A percentile compares a stretch with the other conserved stretches of the same genome.
phyloP scores from a whole-genome alignment of 768 basidiomycete genomes.

The Psilocybe subaeruginosa region DNA sequence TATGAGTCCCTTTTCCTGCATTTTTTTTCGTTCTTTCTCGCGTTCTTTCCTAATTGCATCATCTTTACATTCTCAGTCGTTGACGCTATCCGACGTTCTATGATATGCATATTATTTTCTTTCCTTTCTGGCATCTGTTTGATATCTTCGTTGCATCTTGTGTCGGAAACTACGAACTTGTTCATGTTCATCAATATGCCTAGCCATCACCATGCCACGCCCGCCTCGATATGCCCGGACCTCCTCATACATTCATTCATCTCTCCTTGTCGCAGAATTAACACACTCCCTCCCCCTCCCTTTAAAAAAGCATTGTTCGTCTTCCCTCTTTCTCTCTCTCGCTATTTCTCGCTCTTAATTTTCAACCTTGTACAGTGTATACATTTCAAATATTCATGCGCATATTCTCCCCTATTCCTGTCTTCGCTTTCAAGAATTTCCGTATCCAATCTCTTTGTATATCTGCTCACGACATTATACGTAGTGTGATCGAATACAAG shows the following conservation, averaged over 20 bases:
- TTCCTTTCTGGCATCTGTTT: slow-evolving; percentile 4
- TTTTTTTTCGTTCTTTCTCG: slow-evolving; percentile 5
- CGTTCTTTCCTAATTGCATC: background rate
- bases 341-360: background rate
- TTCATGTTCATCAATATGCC: background rate
- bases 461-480: background rate
- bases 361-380: background rate
- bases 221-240: background rate
- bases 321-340: background rate
- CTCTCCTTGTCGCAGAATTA: background rate
- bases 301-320: slow-evolving; percentile 1
- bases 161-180: background rate
- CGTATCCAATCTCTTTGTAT: background rate
- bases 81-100: background rate
- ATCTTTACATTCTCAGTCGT: slow-evolving; percentile 1
- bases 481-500: slow-evolving; percentile 12
- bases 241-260: background rate
- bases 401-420: background rate
- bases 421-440: background rate
- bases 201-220: background rate
- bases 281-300: background rate
- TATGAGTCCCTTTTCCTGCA: slow-evolving; percentile 15
- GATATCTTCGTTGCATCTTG: slow-evolving; percentile 8
- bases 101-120: background rate
- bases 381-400: background rate